These are phyloP conservation scores for Cornus controversa DNA, from an alignment of 148 eudicot genomes.

Conservation along the genomic window DNA sequence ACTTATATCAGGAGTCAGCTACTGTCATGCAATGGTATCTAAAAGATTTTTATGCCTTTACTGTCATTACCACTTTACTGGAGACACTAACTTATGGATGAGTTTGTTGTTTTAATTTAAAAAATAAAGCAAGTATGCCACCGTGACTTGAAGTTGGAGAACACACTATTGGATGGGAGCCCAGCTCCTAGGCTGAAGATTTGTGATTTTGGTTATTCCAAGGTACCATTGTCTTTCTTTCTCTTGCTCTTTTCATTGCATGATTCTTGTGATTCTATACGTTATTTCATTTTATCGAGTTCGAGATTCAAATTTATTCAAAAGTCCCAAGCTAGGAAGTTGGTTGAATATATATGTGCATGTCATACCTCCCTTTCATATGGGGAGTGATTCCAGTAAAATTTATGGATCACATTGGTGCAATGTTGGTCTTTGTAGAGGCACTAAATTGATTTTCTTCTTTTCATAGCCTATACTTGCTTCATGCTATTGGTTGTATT, in stretches of 20 bases:
- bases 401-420: neutral
- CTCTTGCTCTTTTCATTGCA: neutral
- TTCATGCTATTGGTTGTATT: neutral
- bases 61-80: neutral
- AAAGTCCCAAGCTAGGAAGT: neutral
- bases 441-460: neutral
- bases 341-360: neutral
- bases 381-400: neutral
- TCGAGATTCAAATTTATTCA: neutral
- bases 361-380: neutral
- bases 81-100: neutral
- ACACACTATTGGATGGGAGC: conserved; percentile 88
- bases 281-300: neutral
- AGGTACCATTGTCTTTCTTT: conserved; percentile 38
- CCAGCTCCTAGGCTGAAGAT: conserved; percentile 87
- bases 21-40: conserved; percentile 91
- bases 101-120: conserved; percentile 12
- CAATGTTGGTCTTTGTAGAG: neutral
- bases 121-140: conserved; percentile 85
- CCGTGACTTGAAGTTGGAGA: conserved; percentile 87
- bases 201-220: conserved; percentile 96
- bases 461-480: neutral
- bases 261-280: neutral
- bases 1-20: conserved; percentile 90
- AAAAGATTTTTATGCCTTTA: conserved; percentile 1